These are phyloP conservation scores for Sporisorium scitamineum DNA, from an alignment of 1,284 basidiomycete species.

Conservation along the genomic window DNA sequence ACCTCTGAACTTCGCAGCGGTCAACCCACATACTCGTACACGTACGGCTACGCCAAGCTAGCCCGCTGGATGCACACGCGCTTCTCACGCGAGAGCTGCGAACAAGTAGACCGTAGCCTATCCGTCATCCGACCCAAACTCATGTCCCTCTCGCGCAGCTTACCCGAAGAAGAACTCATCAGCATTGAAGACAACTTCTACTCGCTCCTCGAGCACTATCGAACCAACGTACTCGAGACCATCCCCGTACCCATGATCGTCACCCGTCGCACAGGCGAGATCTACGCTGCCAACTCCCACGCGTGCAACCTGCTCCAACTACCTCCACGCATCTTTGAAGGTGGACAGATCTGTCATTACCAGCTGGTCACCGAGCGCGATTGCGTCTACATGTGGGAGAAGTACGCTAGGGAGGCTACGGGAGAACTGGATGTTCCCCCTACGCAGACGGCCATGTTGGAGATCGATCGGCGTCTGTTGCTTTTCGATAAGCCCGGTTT, in stretches of 20 bases:
- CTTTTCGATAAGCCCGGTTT: constrained; percentile 42
- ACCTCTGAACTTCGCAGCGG: constrained; percentile 36
- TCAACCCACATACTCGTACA: constrained; percentile 32
- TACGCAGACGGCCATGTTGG: constrained; percentile 16
- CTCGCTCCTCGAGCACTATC: constrained; percentile 35
- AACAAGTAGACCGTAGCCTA: constrained; percentile 38
- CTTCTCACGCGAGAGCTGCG: constrained; percentile 32
- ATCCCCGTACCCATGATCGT: constrained; percentile 44
- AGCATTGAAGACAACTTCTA: constrained; percentile 41
- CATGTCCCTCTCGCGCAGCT: constrained; percentile 33
- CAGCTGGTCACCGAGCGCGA: constrained; percentile 41
- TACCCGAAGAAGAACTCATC: constrained; percentile 45
- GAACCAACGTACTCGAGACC: constrained; percentile 40
- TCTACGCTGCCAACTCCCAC: constrained; percentile 47
- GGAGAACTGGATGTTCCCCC: constrained; percentile 20
- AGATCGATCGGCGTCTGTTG: constrained; percentile 40
- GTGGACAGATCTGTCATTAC: constrained; percentile 49
- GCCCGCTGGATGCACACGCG: constrained; percentile 52
- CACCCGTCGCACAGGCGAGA: constrained; percentile 43
- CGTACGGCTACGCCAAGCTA: constrained; percentile 52
- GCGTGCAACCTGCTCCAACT: constrained; percentile 32
- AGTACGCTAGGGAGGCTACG: constrained; percentile 24
- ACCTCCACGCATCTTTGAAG: constrained; percentile 35
- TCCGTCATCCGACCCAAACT: constrained; percentile 36
- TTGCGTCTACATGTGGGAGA: constrained; percentile 37